These are phyloP conservation scores for Linum lewisii DNA, from an alignment of 345 rosid species.

Conservation along the genomic window DNA sequence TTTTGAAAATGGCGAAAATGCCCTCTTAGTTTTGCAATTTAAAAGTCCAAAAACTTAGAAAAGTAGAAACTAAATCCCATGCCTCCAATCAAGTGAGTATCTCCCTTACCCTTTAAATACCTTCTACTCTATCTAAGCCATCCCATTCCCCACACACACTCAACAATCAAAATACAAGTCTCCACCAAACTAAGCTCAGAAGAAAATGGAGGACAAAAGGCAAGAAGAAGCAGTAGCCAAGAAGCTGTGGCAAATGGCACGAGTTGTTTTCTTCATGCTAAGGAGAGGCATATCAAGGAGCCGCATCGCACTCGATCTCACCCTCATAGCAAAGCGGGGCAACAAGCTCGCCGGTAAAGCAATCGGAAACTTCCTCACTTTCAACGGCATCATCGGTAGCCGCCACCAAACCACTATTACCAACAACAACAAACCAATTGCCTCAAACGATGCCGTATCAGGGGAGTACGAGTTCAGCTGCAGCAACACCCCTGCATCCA, in stretches of 20 bases:
- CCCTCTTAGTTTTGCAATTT: too few relatives aligned
- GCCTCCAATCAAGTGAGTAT: too few relatives aligned
- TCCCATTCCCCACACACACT: too few relatives aligned
- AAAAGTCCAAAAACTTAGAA: too few relatives aligned
- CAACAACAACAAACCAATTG: background rate
- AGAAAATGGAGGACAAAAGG: conserved; percentile 27
- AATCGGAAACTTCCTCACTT: conserved; percentile 33
- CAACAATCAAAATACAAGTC: too few relatives aligned
- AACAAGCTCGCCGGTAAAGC: conserved; percentile 48
- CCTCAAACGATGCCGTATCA: too few relatives aligned
- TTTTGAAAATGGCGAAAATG: too few relatives aligned
- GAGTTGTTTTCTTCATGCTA: conserved; percentile 42
- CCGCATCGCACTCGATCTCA: conserved; percentile 44
- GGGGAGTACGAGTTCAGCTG: conserved; percentile 90
- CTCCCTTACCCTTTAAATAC: too few relatives aligned
- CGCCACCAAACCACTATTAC: conserved; percentile 21
- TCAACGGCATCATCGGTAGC: background rate
- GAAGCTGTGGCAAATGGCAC: conserved; percentile 43
- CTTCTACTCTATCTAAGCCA: too few relatives aligned
- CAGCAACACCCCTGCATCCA: conserved; percentile 65
- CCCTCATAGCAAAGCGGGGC: conserved; percentile 45
- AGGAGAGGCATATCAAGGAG: conserved; percentile 45
- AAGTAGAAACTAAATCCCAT: too few relatives aligned
- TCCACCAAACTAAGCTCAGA: too few relatives aligned
- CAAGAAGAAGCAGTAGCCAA: conserved; percentile 27